A percentile compares a stretch with the other conserved stretches of the same genome.
These are phyloP conservation scores for Cystobasidium slooffiae DNA, from an alignment of 1,284 basidiomycete genomes.

Conservation along the genomic window DNA sequence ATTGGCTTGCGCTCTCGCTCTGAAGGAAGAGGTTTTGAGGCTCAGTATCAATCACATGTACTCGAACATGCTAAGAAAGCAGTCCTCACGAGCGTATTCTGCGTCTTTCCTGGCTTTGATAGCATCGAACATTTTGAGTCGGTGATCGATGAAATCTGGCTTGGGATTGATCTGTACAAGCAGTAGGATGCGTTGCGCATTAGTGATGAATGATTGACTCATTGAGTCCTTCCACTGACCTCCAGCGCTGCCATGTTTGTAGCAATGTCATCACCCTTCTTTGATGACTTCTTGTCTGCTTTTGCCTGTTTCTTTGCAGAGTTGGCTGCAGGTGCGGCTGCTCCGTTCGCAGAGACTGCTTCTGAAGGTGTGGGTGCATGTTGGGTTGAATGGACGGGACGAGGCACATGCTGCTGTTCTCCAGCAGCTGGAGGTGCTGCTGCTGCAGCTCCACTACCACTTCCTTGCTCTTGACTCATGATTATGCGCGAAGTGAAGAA, in stretches of 20 bases:
- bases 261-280: slow-evolving; percentile 38
- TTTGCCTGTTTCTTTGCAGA: slow-evolving; percentile 27
- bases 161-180: slow-evolving; percentile 71
- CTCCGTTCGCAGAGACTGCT: slow-evolving; percentile 12
- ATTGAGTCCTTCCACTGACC: slow-evolving; percentile 13
- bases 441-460: background rate
- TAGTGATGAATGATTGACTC: background rate
- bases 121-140: slow-evolving; percentile 87
- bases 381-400: slow-evolving; percentile 31
- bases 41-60: background rate
- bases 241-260: slow-evolving; percentile 36
- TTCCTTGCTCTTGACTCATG: slow-evolving; percentile 33
- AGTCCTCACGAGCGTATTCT: slow-evolving; percentile 69
- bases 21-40: slow-evolving; percentile 53
- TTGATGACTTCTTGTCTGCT: slow-evolving; percentile 40
- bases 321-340: slow-evolving; percentile 2
- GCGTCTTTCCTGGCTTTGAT: slow-evolving; percentile 85
- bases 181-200: background rate
- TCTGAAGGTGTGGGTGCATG: slow-evolving; percentile 13
- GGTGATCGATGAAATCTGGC: slow-evolving; percentile 85
- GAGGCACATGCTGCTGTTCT: slow-evolving; percentile 31
- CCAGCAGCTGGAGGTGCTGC: background rate
- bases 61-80: slow-evolving; percentile 1
- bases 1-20: slow-evolving; percentile 87
- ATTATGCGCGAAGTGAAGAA: slow-evolving; percentile 4